These are phyloP conservation scores for Hamigera avellanea DNA, from an alignment of 495 filamentous ascomycete genomes.

Conservation along the genomic window DNA sequence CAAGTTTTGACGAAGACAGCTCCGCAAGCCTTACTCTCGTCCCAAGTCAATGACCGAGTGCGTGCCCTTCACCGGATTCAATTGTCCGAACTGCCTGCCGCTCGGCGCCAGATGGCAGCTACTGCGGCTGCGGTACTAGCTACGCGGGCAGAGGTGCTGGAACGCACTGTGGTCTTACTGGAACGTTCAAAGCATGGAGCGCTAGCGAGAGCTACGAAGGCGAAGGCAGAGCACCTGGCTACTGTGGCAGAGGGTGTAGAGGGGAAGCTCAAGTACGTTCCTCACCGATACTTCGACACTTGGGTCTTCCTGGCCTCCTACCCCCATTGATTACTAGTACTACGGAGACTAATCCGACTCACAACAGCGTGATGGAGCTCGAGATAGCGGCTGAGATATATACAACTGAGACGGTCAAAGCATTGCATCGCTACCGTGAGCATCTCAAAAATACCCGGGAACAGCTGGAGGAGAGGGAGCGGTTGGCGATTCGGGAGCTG, in stretches of 20 bases:
- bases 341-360: slow-evolving; percentile 12
- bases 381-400: slow-evolving; percentile 37
- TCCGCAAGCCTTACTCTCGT: slow-evolving; percentile 13
- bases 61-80: slow-evolving; percentile 17
- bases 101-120: slow-evolving; percentile 24
- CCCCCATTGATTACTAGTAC: too few species aligned
- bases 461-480: slow-evolving; percentile 34
- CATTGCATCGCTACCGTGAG: slow-evolving; percentile 43
- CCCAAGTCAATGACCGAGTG: slow-evolving; percentile 17
- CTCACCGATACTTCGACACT: too few species aligned
- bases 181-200: slow-evolving; percentile 56
- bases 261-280: slow-evolving; percentile 39
- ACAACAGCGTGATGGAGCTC: slow-evolving; percentile 26
- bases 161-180: slow-evolving; percentile 31
- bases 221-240: slow-evolving; percentile 46
- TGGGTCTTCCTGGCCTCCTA: not conserved
- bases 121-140: slow-evolving; percentile 26
- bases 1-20: slow-evolving; percentile 16
- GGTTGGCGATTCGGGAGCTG: slow-evolving; percentile 35
- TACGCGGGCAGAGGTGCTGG: slow-evolving; percentile 19
- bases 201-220: slow-evolving; percentile 42
- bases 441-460: slow-evolving; percentile 41
- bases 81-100: slow-evolving; percentile 20
- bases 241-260: slow-evolving; percentile 43
- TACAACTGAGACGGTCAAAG: slow-evolving; percentile 42